Base-by-base conservation (phyloP, 2,329 filamentous ascomycete species). In the Pseudocercospora fijiensis region DNA sequence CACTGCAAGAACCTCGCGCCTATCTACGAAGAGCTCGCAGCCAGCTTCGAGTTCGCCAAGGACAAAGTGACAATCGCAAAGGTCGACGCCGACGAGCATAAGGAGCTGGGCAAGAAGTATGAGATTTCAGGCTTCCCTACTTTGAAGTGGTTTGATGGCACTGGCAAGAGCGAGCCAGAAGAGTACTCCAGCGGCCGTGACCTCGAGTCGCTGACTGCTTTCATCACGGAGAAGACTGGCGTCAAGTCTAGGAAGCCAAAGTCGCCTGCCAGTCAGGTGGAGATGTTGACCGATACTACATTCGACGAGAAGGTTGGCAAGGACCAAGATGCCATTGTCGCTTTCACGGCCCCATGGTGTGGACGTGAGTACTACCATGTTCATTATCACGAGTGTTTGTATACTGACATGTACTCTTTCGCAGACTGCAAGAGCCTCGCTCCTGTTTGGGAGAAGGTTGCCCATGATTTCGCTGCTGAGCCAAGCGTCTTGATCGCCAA, bases 1-100 rank as follows among this genome's bases (percentile, higher is more conserved):
- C 95, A 99, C 85, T 99, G 95, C 91, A 98, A 98, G 86, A 96
- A 83, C 75, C 90, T 99, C 33, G 95, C 95, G 16, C 96, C 95
- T 57, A 83, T 96, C 64, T 99, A 96, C 79, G 95, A 99, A 78
- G 91, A 99, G 76, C 87, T 99, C 49, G 95, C 87, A 53, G 78
- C 83, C 57, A 81, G 83, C 47, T 96, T 93, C 78, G 87, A 90
- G 69, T 87, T 85, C 74, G 87, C 88, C 69, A 81, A 92, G 81
- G 83, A 88, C 76, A 88, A 89, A 74, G 86, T 99, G 61, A 88
- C 89, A 75, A 92, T 99, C 75, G 95, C 90, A 72, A 99, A 98
- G 81, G 93, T 99, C 71, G 93, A 99, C 76, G 95, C 94, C 64
- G 95, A 99, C 77, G 87, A 88, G 63, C 89, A 99, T 83, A 90